phyloP scores from a whole-genome alignment of 2,329 filamentous ascomycete genomes.

The Kalmusia sp. region DNA sequence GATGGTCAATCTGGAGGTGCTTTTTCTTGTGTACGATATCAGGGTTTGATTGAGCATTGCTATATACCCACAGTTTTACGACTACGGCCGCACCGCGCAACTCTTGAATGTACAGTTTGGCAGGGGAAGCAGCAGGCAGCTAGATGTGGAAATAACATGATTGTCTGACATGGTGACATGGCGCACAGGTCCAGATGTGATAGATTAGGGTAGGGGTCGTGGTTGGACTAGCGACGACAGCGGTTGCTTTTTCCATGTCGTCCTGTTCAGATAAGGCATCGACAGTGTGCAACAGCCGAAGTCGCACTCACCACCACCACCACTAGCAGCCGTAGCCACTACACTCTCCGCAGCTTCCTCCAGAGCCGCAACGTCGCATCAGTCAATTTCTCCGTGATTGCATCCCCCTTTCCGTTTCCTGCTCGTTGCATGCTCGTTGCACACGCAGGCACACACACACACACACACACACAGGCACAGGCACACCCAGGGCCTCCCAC shows the following conservation, averaged over 20 bases:
- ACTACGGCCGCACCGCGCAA: constrained; percentile 21
- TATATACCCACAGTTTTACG: constrained; percentile 49
- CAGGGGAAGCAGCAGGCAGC: background rate
- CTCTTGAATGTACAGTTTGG: background rate
- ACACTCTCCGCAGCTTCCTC: background rate
- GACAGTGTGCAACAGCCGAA: constrained; percentile 7
- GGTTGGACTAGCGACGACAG: constrained; percentile 7
- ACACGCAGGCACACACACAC: too few relatives aligned
- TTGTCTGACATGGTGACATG: background rate
- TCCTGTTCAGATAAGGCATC: constrained; percentile 19
- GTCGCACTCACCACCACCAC: constrained; percentile 7
- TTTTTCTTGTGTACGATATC: constrained; percentile 27
- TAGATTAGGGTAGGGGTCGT: background rate
- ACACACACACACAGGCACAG: too few relatives aligned
- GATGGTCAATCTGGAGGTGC: constrained; percentile 20
- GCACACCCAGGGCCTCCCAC: background rate
- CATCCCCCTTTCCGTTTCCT: background rate
- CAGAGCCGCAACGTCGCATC: background rate
- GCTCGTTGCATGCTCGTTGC: too few relatives aligned
- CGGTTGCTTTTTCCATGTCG: constrained; percentile 21
- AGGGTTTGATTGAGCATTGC: constrained; percentile 40
- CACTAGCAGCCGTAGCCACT: background rate
- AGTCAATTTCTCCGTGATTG: too few relatives aligned
- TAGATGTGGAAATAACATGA: background rate
- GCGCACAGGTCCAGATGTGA: too few relatives aligned